These are phyloP conservation scores for Russula compacta DNA, from an alignment of 768 basidiomycete species.

Conservation along the genomic window DNA sequence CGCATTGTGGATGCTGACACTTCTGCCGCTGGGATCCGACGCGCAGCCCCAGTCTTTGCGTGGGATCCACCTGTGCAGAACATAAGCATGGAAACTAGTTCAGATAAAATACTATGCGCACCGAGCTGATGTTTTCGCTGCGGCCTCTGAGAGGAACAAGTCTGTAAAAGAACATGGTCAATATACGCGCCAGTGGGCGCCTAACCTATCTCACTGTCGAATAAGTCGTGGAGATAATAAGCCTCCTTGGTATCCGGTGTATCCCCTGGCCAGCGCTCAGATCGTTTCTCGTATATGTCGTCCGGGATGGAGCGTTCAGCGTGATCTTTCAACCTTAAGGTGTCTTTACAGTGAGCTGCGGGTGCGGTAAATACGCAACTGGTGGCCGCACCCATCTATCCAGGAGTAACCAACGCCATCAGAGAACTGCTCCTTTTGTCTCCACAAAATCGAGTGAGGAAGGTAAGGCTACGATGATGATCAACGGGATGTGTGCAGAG, in stretches of 20 bases:
- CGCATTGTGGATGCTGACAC: conserved; percentile 91
- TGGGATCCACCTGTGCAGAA: conserved; percentile 68
- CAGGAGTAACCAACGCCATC: conserved; percentile 98
- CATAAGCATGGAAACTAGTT: background rate
- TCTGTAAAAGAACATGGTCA: conserved; percentile 30
- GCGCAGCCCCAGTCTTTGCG: conserved; percentile 96
- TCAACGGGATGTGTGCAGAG: background rate
- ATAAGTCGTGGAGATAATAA: conserved; percentile 85
- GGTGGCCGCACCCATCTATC: conserved; percentile 73
- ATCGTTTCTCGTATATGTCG: conserved; percentile 63
- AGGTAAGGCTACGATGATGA: conserved; percentile 57
- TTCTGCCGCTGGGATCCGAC: conserved; percentile 89
- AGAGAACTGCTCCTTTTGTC: conserved; percentile 99
- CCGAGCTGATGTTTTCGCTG: conserved; percentile 87
- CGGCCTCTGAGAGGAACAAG: conserved; percentile 77
- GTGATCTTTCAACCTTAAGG: conserved; percentile 80
- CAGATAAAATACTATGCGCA: conserved; percentile 30
- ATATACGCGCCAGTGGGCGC: background rate
- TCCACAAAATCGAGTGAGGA: conserved; percentile 90
- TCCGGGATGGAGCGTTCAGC: conserved; percentile 70
- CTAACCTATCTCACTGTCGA: conserved; percentile 51
- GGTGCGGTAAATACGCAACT: background rate
- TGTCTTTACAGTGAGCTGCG: background rate
- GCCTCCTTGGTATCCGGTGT: conserved; percentile 97
- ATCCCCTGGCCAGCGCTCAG: conserved; percentile 65